Evolutionary conservation across 164 flowering plant genomes (phyloP).

Genomic region (Kalanchoe fedtschenkoi): DNA sequence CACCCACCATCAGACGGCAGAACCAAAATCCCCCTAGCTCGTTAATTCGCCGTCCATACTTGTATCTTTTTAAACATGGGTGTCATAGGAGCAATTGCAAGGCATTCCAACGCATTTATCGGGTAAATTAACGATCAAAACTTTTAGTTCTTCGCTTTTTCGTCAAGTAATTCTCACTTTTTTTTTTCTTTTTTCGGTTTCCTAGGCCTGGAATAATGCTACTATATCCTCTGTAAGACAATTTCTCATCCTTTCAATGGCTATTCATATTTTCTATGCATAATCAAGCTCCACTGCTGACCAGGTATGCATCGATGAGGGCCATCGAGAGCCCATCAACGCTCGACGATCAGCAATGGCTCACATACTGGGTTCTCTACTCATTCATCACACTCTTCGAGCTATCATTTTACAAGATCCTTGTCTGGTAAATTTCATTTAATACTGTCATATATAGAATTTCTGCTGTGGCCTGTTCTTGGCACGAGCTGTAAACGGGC

Average conservation of each 20-base stretch:
- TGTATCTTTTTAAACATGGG: background rate
- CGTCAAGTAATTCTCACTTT: background rate
- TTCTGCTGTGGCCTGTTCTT: background rate
- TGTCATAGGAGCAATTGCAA: conserved; percentile 3
- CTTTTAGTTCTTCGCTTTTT: background rate
- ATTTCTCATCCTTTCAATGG: background rate
- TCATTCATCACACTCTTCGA: conserved; percentile 78
- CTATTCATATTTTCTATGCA: no score
- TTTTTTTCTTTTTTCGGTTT: conserved; percentile 8
- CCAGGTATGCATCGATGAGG: conserved; percentile 70
- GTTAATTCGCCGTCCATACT: no score
- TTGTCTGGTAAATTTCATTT: conserved; percentile 42
- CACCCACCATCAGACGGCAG: no score
- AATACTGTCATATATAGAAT: background rate
- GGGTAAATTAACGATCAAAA: background rate
- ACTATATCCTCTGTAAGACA: conserved; percentile 76
- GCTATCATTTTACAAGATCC: conserved; percentile 61
- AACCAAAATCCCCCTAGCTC: no score
- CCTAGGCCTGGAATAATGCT: conserved; percentile 82
- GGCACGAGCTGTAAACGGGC: background rate
- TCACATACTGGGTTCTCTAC: conserved; percentile 84
- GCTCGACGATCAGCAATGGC: conserved; percentile 89
- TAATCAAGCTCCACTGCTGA: background rate
- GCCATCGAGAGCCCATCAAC: conserved; percentile 85
- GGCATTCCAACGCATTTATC: background rate